Base-by-base conservation (phyloP, 2,329 filamentous ascomycete genomes). In the Aspergillus alliaceus region DNA sequence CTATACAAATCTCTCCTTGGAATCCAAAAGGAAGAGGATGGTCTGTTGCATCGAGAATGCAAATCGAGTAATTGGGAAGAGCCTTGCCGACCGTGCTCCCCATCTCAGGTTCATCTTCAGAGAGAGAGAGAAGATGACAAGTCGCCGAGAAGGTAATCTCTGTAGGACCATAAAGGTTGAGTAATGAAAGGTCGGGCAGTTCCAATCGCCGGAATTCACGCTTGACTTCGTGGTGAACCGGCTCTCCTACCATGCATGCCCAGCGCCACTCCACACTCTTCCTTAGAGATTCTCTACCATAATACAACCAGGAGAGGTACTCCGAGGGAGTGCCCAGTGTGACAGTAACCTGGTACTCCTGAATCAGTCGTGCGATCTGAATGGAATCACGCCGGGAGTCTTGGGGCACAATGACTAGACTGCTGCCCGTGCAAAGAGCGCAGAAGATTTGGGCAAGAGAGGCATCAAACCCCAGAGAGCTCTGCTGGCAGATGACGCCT, bases 1-100 rank as follows among this genome's bases (percentile, higher is more conserved):
- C 27, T 6, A 59, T 51, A 32, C 51, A 59, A 18, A 59, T 37
- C 22, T 59, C 58, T 6, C 58, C 58, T 4, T 32, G 14, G 15
- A 25, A 11, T 9, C 54, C 54, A 6, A 14, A 11, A 3, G 39
- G 11, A 5, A 59, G n/a, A 9, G 44, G 40, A 2, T 42, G 39
- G 6, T 6, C 15, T 24, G 53, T 4, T 2, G 14, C 2, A 3
- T 48, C 54, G 15, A 59, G 14, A n/a, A 59, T 57, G 20, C 54
- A 54, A 1, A 59, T 2, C 5, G 49, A 44, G 1, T 40, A 48
- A 31, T 56, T 56, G 2, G 54, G 31, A 11, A 56, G 35, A 8
- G 54, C 9, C 15, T 18, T 27, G 3, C 54, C 54, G 18, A 56
- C 54, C 14, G 32, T 56, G 14, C 24, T 18, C 31, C 32, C 31